Conservation (phyloP, 2,329 filamentous ascomycete species). For the Trichoderma cornu-damae region DNA sequence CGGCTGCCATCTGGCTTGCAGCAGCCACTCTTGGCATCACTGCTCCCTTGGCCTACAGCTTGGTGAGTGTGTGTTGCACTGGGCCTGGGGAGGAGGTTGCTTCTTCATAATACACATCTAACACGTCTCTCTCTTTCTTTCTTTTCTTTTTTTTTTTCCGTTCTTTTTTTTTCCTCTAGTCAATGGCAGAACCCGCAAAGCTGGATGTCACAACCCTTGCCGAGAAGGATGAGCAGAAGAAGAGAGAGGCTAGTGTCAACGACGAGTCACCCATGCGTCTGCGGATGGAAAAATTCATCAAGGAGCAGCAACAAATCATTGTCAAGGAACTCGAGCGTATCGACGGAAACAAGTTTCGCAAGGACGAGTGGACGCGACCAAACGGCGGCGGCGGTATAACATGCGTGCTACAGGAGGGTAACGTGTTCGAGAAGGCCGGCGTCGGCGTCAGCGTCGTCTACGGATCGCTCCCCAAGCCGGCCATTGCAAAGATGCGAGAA, state of each 20-base stretch:
- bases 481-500: slow-evolving; percentile 86
- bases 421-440: slow-evolving; percentile 95
- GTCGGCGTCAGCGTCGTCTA: slow-evolving; percentile 96
- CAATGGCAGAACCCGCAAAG: slow-evolving; percentile 38
- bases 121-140: background rate
- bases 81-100: background rate
- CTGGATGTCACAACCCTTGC: slow-evolving; percentile 68
- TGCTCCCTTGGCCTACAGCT: slow-evolving; percentile 52
- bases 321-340: slow-evolving; percentile 76
- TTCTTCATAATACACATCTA: background rate
- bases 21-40: slow-evolving; percentile 47
- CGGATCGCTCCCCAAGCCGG: slow-evolving; percentile 77
- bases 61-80: slow-evolving; percentile 41
- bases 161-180: slow-evolving; percentile 34
- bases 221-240: slow-evolving; percentile 75
- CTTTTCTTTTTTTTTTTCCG: background rate
- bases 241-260: slow-evolving; percentile 63
- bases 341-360: slow-evolving; percentile 75
- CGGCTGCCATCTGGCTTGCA: slow-evolving; percentile 30
- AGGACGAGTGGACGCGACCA: slow-evolving; percentile 81
- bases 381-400: slow-evolving; percentile 91
- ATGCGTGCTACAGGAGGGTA: slow-evolving; percentile 91
- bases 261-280: slow-evolving; percentile 88
- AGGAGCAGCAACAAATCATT: slow-evolving; percentile 84
- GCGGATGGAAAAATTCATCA: slow-evolving; percentile 95